Evolutionary conservation across 1,284 basidiomycete species (phyloP), one percentile per base, ranked within the genome.

Genomic region (Pisolithus thermaeus): DNA sequence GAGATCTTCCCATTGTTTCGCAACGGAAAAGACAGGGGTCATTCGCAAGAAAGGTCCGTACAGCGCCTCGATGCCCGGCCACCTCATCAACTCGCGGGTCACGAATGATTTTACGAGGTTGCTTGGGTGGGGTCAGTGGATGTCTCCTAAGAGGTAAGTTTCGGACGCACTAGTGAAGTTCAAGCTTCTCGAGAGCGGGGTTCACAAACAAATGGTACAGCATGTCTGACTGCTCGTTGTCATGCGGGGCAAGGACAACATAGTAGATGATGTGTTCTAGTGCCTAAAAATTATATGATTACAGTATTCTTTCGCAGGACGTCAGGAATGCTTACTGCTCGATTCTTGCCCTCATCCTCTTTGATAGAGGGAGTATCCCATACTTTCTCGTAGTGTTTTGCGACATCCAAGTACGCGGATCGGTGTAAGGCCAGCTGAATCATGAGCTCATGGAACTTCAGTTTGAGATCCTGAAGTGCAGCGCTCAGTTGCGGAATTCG

Each of bases 161-260:
- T 44, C 5, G 18, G 6, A 73, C 92, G 59, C 62, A 97, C 94
- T 87, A 87, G 64, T 97, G 90, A 49, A 94, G 78, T 50, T 92
- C 86, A 40, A 96, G 78, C 63, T 88, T 90, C 54, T 80, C 73
- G 42, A 98, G 71, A 37, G 84, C 86, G 46, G 90, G 77, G 69
- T 96, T 82, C 52, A 76, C 75, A 63, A 83, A 92, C 27, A 97
- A 76, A 61, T 93, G 87, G 62, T 97, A 87, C 50, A 99, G 76
- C 84, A 99, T 92, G 67, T 99, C 95, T 14, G 86, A 92, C 71
- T 99, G 97, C 70, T 99, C 97, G 68, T 99, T 98, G 70, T 89
- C 90, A 68, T 97, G 91, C 7, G 95, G 86, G 0, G 94, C 89
- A 49, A 99, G 83, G 22, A 97, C 84, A 49, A 97, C 82, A 65